These are phyloP conservation scores for Periconia macrospinosa DNA, from an alignment of 2,329 filamentous ascomycete genomes.

Conservation along the genomic window DNA sequence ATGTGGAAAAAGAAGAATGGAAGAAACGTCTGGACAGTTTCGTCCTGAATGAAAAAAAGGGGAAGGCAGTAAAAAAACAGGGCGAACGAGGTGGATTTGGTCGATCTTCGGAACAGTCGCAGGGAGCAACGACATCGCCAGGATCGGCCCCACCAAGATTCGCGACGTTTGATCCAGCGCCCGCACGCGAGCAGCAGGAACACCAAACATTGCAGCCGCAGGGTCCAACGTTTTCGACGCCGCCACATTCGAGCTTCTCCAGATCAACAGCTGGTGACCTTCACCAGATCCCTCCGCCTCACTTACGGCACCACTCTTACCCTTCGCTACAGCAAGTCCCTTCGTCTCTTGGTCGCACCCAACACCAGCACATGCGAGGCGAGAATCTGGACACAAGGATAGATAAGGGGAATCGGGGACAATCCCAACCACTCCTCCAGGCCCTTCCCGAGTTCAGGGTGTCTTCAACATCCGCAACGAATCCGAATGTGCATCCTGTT, in stretches of 20 bases:
- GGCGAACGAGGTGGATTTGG: slow-evolving; percentile 1
- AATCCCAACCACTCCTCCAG: slow-evolving; percentile 4
- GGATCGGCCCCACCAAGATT: slow-evolving; percentile 17
- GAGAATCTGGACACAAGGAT: neutral
- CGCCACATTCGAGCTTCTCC: slow-evolving; percentile 12
- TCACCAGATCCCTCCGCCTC: slow-evolving; percentile 8
- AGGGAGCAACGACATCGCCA: slow-evolving; percentile 9
- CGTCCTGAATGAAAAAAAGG: slow-evolving; percentile 1
- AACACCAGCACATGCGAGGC: neutral
- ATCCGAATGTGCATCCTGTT: slow-evolving; percentile 15
- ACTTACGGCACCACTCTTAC: slow-evolving; percentile 17
- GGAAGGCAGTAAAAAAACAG: neutral
- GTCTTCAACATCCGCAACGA: neutral
- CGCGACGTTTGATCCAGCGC: slow-evolving; percentile 18
- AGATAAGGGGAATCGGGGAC: neutral
- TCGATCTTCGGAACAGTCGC: slow-evolving; percentile 20
- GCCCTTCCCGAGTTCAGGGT: slow-evolving; percentile 6
- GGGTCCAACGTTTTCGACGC: slow-evolving; percentile 22
- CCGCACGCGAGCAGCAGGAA: neutral
- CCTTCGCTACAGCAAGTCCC: slow-evolving; percentile 16
- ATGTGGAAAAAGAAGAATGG: slow-evolving; percentile 15
- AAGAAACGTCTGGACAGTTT: slow-evolving; percentile 12
- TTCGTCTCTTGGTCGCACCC: neutral
- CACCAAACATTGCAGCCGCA: slow-evolving; percentile 17
- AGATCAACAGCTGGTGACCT: slow-evolving; percentile 1